Percentiles rank a stretch among this genome's conserved stretches.
phyloP scores from a whole-genome alignment of 1,284 basidiomycete genomes.

The Singerocomus inundabilis region DNA sequence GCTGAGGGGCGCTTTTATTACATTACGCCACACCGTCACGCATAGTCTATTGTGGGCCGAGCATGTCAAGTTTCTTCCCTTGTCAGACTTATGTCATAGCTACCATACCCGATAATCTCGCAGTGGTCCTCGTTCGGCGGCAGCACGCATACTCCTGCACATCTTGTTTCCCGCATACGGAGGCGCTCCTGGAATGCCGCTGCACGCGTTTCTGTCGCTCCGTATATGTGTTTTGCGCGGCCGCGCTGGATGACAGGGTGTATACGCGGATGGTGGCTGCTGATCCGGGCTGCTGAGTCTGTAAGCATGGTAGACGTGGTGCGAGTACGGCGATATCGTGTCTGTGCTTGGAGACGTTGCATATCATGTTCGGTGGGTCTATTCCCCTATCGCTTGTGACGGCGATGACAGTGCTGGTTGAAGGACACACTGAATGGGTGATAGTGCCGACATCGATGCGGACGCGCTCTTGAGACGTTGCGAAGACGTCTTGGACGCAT shows the following conservation, averaged over 20 bases:
- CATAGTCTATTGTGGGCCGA: no score
- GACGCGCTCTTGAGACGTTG: no score
- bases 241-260: constrained; percentile 12
- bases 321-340: constrained; percentile 16
- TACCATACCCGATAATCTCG: constrained; percentile 7
- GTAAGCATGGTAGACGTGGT: constrained; percentile 2
- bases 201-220: constrained; percentile 12
- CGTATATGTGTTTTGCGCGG: constrained; percentile 8
- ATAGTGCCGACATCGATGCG: no score
- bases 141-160: no score
- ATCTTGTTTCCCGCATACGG: constrained; percentile 5
- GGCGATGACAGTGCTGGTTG: background rate
- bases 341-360: constrained; percentile 4
- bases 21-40: background rate
- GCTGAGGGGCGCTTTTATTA: background rate
- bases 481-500: no score
- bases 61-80: no score
- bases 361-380: constrained; percentile 15
- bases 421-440: no score
- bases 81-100: background rate
- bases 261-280: constrained; percentile 8
- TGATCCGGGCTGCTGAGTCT: constrained; percentile 14
- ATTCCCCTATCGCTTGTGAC: constrained; percentile 8
- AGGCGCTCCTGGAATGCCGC: constrained; percentile 1
- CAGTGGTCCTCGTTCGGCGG: no score